These are phyloP conservation scores for Sclerotiophoma versabilis DNA, from an alignment of 2,329 filamentous ascomycete species.

Conservation along the genomic window DNA sequence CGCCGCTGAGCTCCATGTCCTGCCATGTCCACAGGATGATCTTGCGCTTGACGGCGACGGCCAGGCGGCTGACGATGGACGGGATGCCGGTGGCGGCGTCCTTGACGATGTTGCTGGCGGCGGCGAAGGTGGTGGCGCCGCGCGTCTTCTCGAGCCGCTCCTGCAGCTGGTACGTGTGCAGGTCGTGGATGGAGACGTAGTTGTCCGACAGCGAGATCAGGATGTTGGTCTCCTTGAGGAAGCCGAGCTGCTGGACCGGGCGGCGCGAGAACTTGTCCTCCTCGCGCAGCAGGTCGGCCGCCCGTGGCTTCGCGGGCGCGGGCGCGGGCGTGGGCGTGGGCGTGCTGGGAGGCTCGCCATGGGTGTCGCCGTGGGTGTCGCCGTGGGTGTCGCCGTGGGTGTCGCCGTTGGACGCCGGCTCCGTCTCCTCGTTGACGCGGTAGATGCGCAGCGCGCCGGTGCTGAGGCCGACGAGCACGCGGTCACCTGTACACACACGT, in stretches of 20 bases:
- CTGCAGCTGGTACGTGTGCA: conserved; percentile 81
- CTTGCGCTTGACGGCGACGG: conserved; percentile 90
- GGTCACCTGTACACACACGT: conserved; percentile 68
- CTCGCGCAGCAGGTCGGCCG: conserved; percentile 87
- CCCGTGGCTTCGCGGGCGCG: conserved; percentile 44
- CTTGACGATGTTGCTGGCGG: conserved; percentile 94
- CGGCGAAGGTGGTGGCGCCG: conserved; percentile 87
- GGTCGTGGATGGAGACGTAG: conserved; percentile 86
- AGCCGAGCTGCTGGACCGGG: conserved; percentile 89
- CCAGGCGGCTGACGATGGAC: conserved; percentile 88
- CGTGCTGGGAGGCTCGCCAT: conserved; percentile 27
- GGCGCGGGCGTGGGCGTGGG: conserved; percentile 26
- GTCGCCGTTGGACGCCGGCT: conserved; percentile 26
- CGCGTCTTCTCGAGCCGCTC: conserved; percentile 83
- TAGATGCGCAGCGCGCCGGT: conserved; percentile 90
- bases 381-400: conserved; percentile 45
- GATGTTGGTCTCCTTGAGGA: conserved; percentile 93
- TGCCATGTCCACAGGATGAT: conserved; percentile 95
- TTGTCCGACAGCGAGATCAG: conserved; percentile 91
- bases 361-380: conserved; percentile 40
- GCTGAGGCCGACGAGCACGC: conserved; percentile 89
- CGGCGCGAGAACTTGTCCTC: conserved; percentile 92
- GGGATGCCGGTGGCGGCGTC: conserved; percentile 86
- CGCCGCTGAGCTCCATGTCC: conserved; percentile 82
- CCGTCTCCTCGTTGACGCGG: conserved; percentile 76